These are phyloP conservation scores for Avicennia marina DNA, from an alignment of 257 asterid genomes.

Conservation along the genomic window DNA sequence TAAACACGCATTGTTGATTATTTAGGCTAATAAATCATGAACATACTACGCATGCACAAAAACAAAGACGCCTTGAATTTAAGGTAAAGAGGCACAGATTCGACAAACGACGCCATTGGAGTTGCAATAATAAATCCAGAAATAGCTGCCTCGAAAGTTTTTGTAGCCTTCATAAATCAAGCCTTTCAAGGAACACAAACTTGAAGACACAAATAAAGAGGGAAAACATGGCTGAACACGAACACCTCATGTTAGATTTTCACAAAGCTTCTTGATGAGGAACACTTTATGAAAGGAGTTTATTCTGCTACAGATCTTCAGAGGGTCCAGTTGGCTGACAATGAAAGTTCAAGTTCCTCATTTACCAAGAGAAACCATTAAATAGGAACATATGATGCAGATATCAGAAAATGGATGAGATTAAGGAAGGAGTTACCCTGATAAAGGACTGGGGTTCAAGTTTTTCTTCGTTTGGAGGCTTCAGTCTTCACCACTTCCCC, in stretches of 20 bases:
- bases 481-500: constrained; percentile 25
- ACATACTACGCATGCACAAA: background rate
- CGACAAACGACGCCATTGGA: background rate
- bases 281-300: too few relatives aligned
- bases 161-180: background rate
- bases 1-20: too few relatives aligned
- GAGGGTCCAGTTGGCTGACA: constrained; percentile 36
- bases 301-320: constrained; percentile 13
- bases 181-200: constrained; percentile 3
- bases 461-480: constrained; percentile 26
- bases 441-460: too few relatives aligned
- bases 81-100: background rate
- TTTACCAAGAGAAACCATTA: constrained; percentile 31
- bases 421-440: constrained; percentile 37
- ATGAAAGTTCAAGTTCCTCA: constrained; percentile 24
- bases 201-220: background rate
- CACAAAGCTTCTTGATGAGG: background rate
- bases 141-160: background rate
- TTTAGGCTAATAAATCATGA: too few relatives aligned
- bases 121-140: background rate
- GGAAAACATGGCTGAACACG: background rate
- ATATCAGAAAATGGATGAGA: constrained; percentile 1
- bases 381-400: background rate
- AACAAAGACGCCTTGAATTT: background rate
- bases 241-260: background rate